These are phyloP conservation scores for Metschnikowia lachancei DNA, from an alignment of 805 yeast genomes.

Conservation along the genomic window DNA sequence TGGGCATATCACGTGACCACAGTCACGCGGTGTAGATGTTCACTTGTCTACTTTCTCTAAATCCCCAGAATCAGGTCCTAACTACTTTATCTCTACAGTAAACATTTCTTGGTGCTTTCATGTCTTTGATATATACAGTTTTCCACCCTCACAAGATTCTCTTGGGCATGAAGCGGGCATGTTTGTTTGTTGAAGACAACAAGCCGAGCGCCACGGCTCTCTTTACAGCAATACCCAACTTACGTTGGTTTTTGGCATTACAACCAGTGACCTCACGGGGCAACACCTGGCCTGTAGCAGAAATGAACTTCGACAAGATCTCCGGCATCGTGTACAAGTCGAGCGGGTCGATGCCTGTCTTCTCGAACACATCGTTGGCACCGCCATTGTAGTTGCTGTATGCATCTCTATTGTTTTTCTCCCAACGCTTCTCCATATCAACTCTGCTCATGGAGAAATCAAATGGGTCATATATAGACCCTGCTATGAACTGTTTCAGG, in stretches of 20 bases:
- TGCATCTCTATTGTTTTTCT: slow-evolving; percentile 26
- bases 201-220: slow-evolving; percentile 80
- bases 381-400: slow-evolving; percentile 18
- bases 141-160: slow-evolving; percentile 30
- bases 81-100: not conserved
- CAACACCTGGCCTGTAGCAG: slow-evolving; percentile 72
- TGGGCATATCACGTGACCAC: too few relatives aligned
- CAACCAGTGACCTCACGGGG: slow-evolving; percentile 73
- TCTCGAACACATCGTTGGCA: slow-evolving; percentile 33
- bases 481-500: slow-evolving; percentile 47
- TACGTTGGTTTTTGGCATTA: slow-evolving; percentile 62
- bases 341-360: slow-evolving; percentile 59
- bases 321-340: slow-evolving; percentile 73
- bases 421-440: slow-evolving; percentile 43
- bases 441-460: slow-evolving; percentile 67
- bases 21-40: too few relatives aligned
- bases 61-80: too few relatives aligned
- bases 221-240: slow-evolving; percentile 71
- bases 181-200: slow-evolving; percentile 70
- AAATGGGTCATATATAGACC: slow-evolving; percentile 72
- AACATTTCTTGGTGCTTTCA: not conserved
- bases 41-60: too few relatives aligned
- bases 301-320: slow-evolving; percentile 60
- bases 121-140: slow-evolving; percentile 7
- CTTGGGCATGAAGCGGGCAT: slow-evolving; percentile 45